Evolutionary conservation across 1,284 basidiomycete genomes (phyloP), one percentile per base, ranked within the genome.

Genomic region (Puccinia novopanici): DNA sequence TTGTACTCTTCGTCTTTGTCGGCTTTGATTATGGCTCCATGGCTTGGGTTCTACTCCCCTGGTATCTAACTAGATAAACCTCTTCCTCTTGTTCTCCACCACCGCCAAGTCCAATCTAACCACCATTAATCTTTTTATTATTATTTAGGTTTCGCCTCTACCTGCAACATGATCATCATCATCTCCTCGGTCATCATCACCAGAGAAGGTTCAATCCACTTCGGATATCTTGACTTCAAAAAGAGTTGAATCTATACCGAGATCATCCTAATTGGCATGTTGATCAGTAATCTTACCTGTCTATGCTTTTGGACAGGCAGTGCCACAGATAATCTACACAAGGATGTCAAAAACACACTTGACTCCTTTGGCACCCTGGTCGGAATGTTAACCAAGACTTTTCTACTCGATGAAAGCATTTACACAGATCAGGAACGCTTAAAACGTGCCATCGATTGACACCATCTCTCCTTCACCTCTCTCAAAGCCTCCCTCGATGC

Each of bases 311-410:
- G 93, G 85, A 93, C 93, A 88, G 40, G 91, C 89, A 92, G 91
- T 52, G 95, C 95, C 0, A 93, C 92, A 0, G 88, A 89, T 22
- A 91, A 92, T 80, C 89, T 99, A 9, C 93, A 95, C 30, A 54
- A 63, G 1, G 88, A 93, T 84, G 94, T 97, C 90, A 90, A 90
- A 55, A 91, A 91, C 84, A 94, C 93, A 0, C 88, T 98, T 19
- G 90, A 91, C 81, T 95, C 93, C 0, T 97, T 95, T 85, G 89
- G 91, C 0, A 96, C 93, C 0, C 88, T 98, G 3, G 88, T 97
- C 3, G 88, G 89, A 1, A 90, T 94, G 86, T 88, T 96, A 72
- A 93, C 92, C 0, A 89, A 89, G 74, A 91, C 92, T 0, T n/a
- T n/a, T 85, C 87, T 97, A 0, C 89, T 95, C 57, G 93, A 95